A percentile compares a stretch with the other conserved stretches of the same genome.
Conservation (phyloP, 1,284 basidiomycete species). For the Amylostereum areolatum region DNA sequence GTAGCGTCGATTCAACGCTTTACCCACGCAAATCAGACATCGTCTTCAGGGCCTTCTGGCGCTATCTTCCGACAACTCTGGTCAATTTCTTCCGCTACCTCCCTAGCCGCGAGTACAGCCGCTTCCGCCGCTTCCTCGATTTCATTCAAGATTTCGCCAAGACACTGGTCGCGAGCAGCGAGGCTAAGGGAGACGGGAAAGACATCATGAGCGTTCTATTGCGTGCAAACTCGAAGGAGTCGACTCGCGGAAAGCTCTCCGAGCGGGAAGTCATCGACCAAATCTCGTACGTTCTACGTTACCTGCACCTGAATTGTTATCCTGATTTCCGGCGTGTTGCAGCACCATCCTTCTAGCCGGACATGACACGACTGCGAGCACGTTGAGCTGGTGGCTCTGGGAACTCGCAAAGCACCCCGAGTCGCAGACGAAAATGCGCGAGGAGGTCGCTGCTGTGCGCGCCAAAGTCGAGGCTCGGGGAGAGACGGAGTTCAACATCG, state of each 20-base stretch:
- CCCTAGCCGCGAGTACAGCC: slow-evolving; percentile 18
- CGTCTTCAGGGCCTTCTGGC: slow-evolving; percentile 20
- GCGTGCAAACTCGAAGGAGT: slow-evolving; percentile 18
- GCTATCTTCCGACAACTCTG: slow-evolving; percentile 16
- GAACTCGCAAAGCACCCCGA: slow-evolving; percentile 43
- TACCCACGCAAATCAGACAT: slow-evolving; percentile 14
- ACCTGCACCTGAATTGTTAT: not conserved
- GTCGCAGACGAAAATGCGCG: slow-evolving; percentile 43
- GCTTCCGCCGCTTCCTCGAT: slow-evolving; percentile 17
- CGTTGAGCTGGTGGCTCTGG: slow-evolving; percentile 25
- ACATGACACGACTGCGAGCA: slow-evolving; percentile 26
- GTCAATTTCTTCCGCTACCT: slow-evolving; percentile 19
- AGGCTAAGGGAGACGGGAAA: slow-evolving; percentile 11
- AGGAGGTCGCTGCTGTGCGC: slow-evolving; percentile 36
- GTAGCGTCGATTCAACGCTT: slow-evolving; percentile 15
- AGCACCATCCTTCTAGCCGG: slow-evolving; percentile 26
- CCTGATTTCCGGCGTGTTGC: slow-evolving; percentile 1
- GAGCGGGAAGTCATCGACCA: slow-evolving; percentile 24
- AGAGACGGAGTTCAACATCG: slow-evolving; percentile 21
- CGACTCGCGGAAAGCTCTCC: slow-evolving; percentile 14
- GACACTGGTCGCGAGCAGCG: slow-evolving; percentile 14
- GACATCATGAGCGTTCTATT: slow-evolving; percentile 26
- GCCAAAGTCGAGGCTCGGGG: slow-evolving; percentile 40
- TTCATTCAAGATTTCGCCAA: slow-evolving; percentile 16
- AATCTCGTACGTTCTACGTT: slow-evolving; percentile 16